These are phyloP conservation scores for Tolypocladium pustulatum DNA, from an alignment of 2,329 filamentous ascomycete genomes.

Conservation along the genomic window DNA sequence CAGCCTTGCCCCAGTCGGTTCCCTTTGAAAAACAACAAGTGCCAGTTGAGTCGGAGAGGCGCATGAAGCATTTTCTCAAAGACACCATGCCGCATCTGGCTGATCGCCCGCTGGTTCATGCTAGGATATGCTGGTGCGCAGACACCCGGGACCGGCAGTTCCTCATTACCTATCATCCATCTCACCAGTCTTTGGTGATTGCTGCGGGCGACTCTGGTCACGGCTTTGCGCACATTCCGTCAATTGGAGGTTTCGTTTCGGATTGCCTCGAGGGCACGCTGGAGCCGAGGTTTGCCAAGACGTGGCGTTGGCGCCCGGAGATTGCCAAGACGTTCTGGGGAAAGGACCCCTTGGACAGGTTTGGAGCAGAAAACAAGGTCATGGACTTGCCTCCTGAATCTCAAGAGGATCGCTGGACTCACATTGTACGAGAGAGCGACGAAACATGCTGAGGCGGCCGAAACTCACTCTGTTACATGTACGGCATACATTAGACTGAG, in stretches of 20 bases:
- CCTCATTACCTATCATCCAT: neutral
- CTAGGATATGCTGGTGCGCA: neutral
- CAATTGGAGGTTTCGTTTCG: neutral
- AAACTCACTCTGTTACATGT: too few species aligned
- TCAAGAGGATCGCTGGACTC: neutral
- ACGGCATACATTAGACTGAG: too few species aligned
- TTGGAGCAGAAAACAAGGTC: neutral
- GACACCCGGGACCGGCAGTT: neutral
- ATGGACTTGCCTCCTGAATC: neutral
- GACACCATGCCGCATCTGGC: neutral
- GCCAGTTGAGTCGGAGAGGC: neutral
- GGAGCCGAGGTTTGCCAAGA: neutral
- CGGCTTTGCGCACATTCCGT: neutral
- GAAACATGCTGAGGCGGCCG: neutral
- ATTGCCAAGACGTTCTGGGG: neutral
- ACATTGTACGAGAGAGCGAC: neutral
- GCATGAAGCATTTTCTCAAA: neutral
- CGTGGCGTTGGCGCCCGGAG: neutral
- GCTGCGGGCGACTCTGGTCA: neutral
- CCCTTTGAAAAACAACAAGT: neutral
- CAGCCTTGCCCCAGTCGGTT: neutral
- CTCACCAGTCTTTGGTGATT: neutral
- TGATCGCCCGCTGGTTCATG: neutral
- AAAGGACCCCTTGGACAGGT: neutral
- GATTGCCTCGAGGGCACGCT: neutral